Evolutionary conservation across 768 basidiomycete species (phyloP).

Genomic region (Tubosaeta sp.): DNA sequence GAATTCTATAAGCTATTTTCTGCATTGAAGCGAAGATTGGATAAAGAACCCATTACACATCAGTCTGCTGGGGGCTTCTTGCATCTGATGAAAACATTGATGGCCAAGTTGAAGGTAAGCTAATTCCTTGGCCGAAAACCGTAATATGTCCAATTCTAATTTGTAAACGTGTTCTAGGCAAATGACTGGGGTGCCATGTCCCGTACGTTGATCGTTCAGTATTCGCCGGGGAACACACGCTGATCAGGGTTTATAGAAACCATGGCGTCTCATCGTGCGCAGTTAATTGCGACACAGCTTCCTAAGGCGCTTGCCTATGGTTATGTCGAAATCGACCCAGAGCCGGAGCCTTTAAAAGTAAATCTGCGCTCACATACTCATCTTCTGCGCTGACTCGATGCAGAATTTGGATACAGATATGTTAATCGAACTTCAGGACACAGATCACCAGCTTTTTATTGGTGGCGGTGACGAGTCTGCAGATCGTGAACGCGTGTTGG

Average conservation of each 20-base stretch:
- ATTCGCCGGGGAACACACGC: background rate
- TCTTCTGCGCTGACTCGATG: background rate
- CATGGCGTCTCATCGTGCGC: constrained; percentile 45
- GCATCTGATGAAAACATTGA: constrained; percentile 54
- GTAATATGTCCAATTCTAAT: background rate
- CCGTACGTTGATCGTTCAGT: constrained; percentile 35
- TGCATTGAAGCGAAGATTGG: constrained; percentile 42
- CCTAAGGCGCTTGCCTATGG: constrained; percentile 48
- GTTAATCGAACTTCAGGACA: constrained; percentile 36
- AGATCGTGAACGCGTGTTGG: constrained; percentile 13
- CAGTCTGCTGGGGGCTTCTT: constrained; percentile 50
- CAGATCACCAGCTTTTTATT: constrained; percentile 33
- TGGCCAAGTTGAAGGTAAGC: constrained; percentile 63
- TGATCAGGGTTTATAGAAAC: constrained; percentile 33
- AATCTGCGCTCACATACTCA: background rate
- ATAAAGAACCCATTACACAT: constrained; percentile 47
- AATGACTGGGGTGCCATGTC: constrained; percentile 67
- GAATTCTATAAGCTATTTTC: constrained; percentile 58
- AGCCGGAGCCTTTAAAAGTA: constrained; percentile 53
- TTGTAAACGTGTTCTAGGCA: constrained; percentile 31
- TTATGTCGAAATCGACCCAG: constrained; percentile 40
- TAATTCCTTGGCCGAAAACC: background rate
- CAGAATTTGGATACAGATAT: constrained; percentile 53
- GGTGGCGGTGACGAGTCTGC: constrained; percentile 13
- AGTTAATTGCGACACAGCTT: constrained; percentile 39